Evolutionary conservation across 495 filamentous ascomycete genomes (phyloP), one percentile per base, ranked within the genome.

Genomic region (Hypomontagnella monticulosa): DNA sequence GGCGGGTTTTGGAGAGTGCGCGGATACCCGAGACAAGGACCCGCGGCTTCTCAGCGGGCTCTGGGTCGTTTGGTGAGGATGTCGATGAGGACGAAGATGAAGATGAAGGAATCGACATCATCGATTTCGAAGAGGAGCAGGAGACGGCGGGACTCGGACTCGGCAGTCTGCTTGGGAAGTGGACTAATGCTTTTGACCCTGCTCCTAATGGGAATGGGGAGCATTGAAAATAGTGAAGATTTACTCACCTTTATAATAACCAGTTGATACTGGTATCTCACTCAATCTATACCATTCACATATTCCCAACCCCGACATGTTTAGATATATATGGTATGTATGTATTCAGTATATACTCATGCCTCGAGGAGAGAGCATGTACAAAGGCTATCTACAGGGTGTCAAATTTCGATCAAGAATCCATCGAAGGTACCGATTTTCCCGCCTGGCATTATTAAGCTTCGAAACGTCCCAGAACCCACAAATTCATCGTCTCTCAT

Each of bases 341-440:
- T 58, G 44, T 38, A 40, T 55, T 62, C 33, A 41, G 49, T 61
- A 66, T 66, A 49, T 61, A 59, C 56, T 57, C 36, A 38, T 42
- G 55, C 59, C 49, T 51, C 15, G 27, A 43, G 15, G 4, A 4
- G n/a, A 61, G 54, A 51, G 57, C 63, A 66, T 51, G 63, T 47
- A 32, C 15, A 50, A 61, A 42, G 30, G 51, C 50, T 66, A 66
- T 66, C 56, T 66, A 66, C 57, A 66, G 47, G 51, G 32, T 42
- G 14, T 41, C 51, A 55, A 55, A 32, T 32, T 2, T 27, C 23
- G 23, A 27, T 55, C 16, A 55, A 33, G 18, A 33, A 32, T 58
- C 34, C 48, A 33, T 40, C 50, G 34, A 54, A 37, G 50, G 37
- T 54, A 40, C 8, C 11, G 2, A 34, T 4, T 44, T 46, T 57